Evolutionary conservation across 2,329 filamentous ascomycete genomes (phyloP).

Genomic region (Talaromyces sp.): DNA sequence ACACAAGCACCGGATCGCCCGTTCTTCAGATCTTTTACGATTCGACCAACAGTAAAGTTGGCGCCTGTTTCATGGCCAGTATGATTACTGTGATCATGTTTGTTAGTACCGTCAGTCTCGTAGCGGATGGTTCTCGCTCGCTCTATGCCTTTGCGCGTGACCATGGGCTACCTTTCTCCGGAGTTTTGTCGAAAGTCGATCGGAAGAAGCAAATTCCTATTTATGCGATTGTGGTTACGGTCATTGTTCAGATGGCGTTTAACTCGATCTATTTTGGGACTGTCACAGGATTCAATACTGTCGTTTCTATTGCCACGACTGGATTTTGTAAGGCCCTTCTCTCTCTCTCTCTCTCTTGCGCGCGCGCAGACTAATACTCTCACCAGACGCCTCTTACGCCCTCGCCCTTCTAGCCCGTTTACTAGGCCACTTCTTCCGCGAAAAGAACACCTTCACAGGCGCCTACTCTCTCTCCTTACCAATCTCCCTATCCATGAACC

Average conservation of each 20-base stretch:
- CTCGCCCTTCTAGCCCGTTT: conserved; percentile 51
- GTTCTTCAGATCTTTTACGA: conserved; percentile 52
- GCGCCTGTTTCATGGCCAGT: conserved; percentile 42
- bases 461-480: conserved; percentile 38
- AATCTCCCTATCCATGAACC: conserved; percentile 46
- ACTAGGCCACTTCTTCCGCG: conserved; percentile 41
- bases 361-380: not conserved
- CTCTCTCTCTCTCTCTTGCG: not conserved
- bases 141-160: conserved; percentile 48
- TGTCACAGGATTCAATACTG: conserved; percentile 51
- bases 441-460: conserved; percentile 25
- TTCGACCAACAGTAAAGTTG: conserved; percentile 43
- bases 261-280: conserved; percentile 54
- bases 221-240: conserved; percentile 45
- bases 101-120: conserved; percentile 43
- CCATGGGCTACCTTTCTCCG: conserved; percentile 50
- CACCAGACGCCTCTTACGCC: conserved; percentile 51
- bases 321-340: conserved; percentile 48
- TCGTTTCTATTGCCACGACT: conserved; percentile 53
- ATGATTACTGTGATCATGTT: conserved; percentile 48
- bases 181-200: conserved; percentile 44
- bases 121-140: conserved; percentile 45
- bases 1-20: conserved; percentile 46
- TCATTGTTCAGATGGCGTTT: conserved; percentile 48
- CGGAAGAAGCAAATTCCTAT: conserved; percentile 45